Conservation (phyloP, 1,284 basidiomycete species). For the Moesziomyces sp. region DNA sequence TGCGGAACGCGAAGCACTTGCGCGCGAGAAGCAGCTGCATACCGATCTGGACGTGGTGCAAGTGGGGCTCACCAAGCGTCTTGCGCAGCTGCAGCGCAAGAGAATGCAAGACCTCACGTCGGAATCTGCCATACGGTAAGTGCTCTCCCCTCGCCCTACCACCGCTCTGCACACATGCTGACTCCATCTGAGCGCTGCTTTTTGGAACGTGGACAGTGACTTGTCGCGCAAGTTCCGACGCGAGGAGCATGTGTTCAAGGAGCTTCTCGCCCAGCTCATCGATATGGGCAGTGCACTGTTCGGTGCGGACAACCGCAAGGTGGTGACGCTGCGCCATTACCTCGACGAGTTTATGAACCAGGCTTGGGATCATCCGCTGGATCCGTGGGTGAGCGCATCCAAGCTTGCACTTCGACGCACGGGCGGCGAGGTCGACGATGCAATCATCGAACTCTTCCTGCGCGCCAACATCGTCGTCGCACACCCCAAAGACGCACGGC, state of each 20-base stretch:
- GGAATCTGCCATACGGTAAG: slow-evolving; percentile 28
- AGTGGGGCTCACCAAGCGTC: slow-evolving; percentile 17
- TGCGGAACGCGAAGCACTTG: slow-evolving; percentile 27
- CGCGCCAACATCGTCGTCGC: slow-evolving; percentile 35
- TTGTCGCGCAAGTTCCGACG: slow-evolving; percentile 22
- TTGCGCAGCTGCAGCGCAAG: slow-evolving; percentile 24
- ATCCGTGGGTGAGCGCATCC: slow-evolving; percentile 38
- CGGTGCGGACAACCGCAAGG: slow-evolving; percentile 19
- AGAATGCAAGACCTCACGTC: slow-evolving; percentile 18
- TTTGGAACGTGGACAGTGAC: slow-evolving; percentile 17
- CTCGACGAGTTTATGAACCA: slow-evolving; percentile 47
- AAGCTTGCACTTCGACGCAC: slow-evolving; percentile 22
- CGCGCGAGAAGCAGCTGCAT: slow-evolving; percentile 27
- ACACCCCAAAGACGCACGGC: slow-evolving; percentile 36
- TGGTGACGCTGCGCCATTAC: slow-evolving; percentile 32
- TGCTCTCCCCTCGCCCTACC: neutral
- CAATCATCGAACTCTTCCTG: slow-evolving; percentile 47
- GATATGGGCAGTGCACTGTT: slow-evolving; percentile 31
- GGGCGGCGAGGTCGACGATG: slow-evolving; percentile 38
- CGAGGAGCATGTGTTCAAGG: slow-evolving; percentile 23
- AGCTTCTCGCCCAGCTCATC: slow-evolving; percentile 30
- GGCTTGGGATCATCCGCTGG: slow-evolving; percentile 40
- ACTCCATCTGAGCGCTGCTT: too few species aligned
- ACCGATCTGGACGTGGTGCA: slow-evolving; percentile 25
- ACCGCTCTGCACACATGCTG: neutral